A percentile compares a stretch with the other conserved stretches of the same genome.
phyloP scores from a whole-genome alignment of 371 early-diverging fungal genomes.

The Mycotypha africana region DNA sequence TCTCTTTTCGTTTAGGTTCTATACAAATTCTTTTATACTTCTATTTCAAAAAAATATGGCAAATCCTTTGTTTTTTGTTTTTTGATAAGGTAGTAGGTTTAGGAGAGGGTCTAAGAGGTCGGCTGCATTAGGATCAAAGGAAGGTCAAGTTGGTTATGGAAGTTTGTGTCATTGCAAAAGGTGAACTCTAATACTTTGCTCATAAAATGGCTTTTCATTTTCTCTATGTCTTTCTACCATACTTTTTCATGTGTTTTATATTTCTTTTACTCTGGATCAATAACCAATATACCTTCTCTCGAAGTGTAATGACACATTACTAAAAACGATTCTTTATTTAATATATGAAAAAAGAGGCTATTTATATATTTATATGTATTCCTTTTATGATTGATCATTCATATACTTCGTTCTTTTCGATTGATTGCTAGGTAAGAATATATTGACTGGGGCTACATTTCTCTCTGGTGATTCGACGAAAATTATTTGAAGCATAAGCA shows the following conservation, averaged over 20 bases:
- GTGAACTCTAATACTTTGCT: conserved; percentile 10
- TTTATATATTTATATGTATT: neutral
- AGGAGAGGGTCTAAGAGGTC: conserved; percentile 10
- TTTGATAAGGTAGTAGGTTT: conserved; percentile 5
- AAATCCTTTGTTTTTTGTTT: too few relatives aligned
- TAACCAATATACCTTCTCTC: conserved; percentile 4
- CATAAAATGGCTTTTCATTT: conserved; percentile 6
- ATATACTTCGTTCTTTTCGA: conserved; percentile 11
- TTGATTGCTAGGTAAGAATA: conserved; percentile 10
- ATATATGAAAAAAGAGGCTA: neutral
- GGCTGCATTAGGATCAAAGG: conserved; percentile 12
- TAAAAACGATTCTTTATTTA: conserved; percentile 4
- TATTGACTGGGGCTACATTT: conserved; percentile 5
- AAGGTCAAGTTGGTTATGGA: conserved; percentile 11
- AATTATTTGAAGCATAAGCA: neutral
- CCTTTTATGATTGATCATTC: conserved; percentile 2
- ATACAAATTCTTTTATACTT: too few relatives aligned
- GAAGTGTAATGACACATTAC: too few relatives aligned
- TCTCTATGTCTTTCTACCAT: conserved; percentile 1
- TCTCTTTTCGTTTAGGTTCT: too few relatives aligned
- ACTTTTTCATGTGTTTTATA: neutral
- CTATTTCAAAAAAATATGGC: too few relatives aligned
- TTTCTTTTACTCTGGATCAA: conserved; percentile 2
- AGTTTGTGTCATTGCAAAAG: conserved; percentile 7
- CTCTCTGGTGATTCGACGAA: conserved; percentile 4